phyloP scores from a whole-genome alignment of 768 basidiomycete genomes.

The Suillus variegatus region DNA sequence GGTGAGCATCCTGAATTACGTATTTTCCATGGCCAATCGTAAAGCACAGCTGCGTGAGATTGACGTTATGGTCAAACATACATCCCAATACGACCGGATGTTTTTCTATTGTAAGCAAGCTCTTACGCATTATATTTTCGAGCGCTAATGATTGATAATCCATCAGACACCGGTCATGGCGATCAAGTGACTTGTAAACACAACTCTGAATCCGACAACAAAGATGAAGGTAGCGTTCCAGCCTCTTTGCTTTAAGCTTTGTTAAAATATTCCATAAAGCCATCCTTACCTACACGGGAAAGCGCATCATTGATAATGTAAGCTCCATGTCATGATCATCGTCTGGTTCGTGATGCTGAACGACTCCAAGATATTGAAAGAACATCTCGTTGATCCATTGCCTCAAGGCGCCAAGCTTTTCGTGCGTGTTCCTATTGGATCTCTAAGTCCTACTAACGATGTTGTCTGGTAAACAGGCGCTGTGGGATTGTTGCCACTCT shows the following conservation, averaged over 20 bases:
- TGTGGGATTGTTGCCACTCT: constrained; percentile 33
- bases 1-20: not conserved
- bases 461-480: constrained; percentile 16
- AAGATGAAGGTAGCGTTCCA: constrained; percentile 47
- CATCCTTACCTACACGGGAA: constrained; percentile 14
- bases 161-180: constrained; percentile 51
- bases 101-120: constrained; percentile 14
- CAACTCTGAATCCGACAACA: constrained; percentile 48
- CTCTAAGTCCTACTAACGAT: not conserved
- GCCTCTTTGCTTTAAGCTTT: not conserved
- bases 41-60: constrained; percentile 7
- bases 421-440: constrained; percentile 15
- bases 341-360: not conserved
- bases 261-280: constrained; percentile 10
- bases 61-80: not conserved
- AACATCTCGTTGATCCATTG: constrained; percentile 25
- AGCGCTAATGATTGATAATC: not conserved
- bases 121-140: not conserved
- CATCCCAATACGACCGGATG: constrained; percentile 5
- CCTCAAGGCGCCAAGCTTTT: constrained; percentile 28
- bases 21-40: not conserved
- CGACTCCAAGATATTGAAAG: constrained; percentile 22
- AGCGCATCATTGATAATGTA: constrained; percentile 27
- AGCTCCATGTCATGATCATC: constrained; percentile 21
- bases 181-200: constrained; percentile 44